Conservation (phyloP, 371 early-diverging fungal species). For the Homolaphlyctis polyrhiza region DNA sequence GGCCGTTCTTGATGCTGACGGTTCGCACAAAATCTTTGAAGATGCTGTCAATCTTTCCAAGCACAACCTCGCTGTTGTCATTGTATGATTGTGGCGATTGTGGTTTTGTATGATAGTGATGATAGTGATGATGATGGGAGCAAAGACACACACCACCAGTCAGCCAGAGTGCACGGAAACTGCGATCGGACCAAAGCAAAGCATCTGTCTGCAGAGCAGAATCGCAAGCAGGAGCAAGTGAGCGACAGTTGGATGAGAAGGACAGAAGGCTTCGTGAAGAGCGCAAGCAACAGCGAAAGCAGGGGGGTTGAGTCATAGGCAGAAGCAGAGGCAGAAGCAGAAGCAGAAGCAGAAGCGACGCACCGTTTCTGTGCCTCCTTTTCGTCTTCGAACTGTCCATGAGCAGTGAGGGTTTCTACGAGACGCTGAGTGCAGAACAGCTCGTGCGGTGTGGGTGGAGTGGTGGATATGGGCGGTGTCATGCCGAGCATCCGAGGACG, state of each 20-base stretch:
- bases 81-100: background rate
- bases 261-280: background rate
- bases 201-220: background rate
- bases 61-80: slow-evolving; percentile 68
- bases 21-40: slow-evolving; percentile 82
- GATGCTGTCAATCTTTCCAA: slow-evolving; percentile 77
- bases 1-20: slow-evolving; percentile 23
- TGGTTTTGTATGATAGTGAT: background rate
- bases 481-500: slow-evolving; percentile 18
- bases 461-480: slow-evolving; percentile 46
- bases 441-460: slow-evolving; percentile 47
- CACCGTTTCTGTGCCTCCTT: slow-evolving; percentile 56
- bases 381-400: slow-evolving; percentile 73
- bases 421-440: slow-evolving; percentile 57
- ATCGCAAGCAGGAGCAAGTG: background rate
- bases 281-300: background rate
- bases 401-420: slow-evolving; percentile 54
- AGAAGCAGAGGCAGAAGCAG: no score
- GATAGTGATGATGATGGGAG: no score
- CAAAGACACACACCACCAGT: no score
- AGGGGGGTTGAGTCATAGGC: no score
- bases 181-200: no score
- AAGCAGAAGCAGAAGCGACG: slow-evolving; percentile 4
- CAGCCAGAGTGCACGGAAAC: no score
- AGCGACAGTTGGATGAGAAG: background rate